Evolutionary conservation across 768 basidiomycete species (phyloP), one percentile per base, ranked within the genome.

Genomic region (Rhizopogon sp.): DNA sequence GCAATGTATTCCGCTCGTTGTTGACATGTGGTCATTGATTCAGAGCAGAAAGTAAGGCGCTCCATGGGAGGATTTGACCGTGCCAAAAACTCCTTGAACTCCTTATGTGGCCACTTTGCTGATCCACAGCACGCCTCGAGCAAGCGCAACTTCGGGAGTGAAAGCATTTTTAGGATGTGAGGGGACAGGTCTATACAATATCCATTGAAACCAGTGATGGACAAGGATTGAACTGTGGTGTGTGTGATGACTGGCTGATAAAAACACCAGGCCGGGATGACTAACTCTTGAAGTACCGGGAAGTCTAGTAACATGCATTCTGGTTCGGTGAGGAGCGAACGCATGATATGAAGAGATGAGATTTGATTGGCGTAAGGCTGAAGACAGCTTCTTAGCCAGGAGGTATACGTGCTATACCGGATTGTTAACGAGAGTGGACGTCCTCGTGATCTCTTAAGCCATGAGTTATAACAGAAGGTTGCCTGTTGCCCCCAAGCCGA

Each of bases 51-150:
- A 33, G 59, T 58, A 20, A 65, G 54, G 22, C 28, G 59, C 58
- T 63, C 57, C 7, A 65, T 54, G 14, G 60, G 60, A 39, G 66
- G 67, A n/a, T 4, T 13, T n/a, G 64, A 65, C 1, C 64, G 60
- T 39, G 13, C 31, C 9, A 65, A 22, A 9, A 65, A 67, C 13
- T 52, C 17, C 43, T 42, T 65, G 46, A 63, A 44, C 13, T 47
- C 47, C 3, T 56, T 29, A 16, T 63, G 57, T 20, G 43, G 54
- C 64, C 66, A 67, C 5, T 35, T 3, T 13, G 33, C 8, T 17
- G 17, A 33, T 37, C 35, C 10, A 37, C 17, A 5, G 11, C 46
- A 33, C 57, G 40, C 53, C 62, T 55, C 47, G 45, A 65, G 46
- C 13, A 45, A 14, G 3, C 46, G 43, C 28, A 65, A 50, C 7